A percentile compares a stretch with the other conserved stretches of the same genome.
Evolutionary conservation across 257 asterid species (phyloP).

Genomic region (Solanum tarapatanum): DNA sequence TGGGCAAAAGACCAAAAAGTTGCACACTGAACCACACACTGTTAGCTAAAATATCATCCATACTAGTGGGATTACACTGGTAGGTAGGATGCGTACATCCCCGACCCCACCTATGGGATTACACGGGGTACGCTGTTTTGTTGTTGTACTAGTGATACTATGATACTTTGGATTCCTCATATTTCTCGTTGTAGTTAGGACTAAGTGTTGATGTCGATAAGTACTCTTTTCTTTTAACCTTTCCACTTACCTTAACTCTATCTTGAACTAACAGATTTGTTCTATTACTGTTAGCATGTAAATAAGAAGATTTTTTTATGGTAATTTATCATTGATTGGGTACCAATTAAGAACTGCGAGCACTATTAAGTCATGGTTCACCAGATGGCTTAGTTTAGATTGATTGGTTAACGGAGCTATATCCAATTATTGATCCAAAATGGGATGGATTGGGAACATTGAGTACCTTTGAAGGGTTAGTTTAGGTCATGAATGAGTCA

Average conservation of each 20-base stretch:
- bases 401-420: not conserved
- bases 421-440: not conserved
- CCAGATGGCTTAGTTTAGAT: not conserved
- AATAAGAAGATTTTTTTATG: not conserved
- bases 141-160: not conserved
- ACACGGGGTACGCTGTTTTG: not conserved
- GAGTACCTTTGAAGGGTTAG: not conserved
- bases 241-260: not conserved
- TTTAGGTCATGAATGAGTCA: not conserved
- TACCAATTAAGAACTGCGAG: not conserved
- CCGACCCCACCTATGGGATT: not conserved
- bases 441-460: not conserved
- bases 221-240: not conserved
- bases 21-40: not conserved
- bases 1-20: not conserved
- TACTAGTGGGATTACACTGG: not conserved
- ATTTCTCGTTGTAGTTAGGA: not conserved
- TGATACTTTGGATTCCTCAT: not conserved
- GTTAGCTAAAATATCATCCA: not conserved
- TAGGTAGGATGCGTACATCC: not conserved
- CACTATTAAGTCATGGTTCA: not conserved
- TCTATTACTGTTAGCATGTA: not conserved
- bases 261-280: not conserved
- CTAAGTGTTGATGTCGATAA: not conserved
- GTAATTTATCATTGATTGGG: not conserved